Percentiles rank a stretch among this genome's conserved stretches.
These are phyloP conservation scores for Picea sitchensis DNA, from an alignment of 75 land plant genomes.

Conservation along the genomic window DNA sequence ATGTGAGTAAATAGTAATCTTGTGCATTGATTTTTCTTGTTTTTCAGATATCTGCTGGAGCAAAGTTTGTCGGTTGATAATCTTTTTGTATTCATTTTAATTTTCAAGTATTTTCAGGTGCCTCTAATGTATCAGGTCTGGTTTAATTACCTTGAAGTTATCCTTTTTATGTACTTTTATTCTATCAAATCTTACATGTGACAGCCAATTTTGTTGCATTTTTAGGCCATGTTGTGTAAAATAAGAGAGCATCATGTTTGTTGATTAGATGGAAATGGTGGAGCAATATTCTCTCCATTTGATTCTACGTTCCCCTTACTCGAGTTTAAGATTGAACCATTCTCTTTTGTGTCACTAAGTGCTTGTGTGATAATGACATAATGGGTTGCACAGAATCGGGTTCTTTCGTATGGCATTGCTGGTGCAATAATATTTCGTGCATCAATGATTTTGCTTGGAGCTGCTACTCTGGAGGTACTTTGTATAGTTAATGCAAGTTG, in stretches of 20 bases:
- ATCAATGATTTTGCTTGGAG: slow-evolving; percentile 75
- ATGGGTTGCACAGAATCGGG: slow-evolving; percentile 56
- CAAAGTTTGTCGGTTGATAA: slow-evolving; percentile 99
- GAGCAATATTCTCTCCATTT: neutral
- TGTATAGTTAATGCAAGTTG: neutral
- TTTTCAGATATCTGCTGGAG: slow-evolving; percentile 91
- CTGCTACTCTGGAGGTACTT: slow-evolving; percentile 87
- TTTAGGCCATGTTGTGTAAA: neutral
- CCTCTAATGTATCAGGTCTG: slow-evolving; percentile 81
- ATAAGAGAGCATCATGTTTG: neutral
- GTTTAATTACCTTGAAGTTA: neutral
- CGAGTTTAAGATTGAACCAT: neutral
- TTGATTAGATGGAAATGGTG: neutral
- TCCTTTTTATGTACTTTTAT: neutral
- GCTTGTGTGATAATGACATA: neutral
- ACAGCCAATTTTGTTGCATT: neutral
- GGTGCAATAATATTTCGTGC: slow-evolving; percentile 93
- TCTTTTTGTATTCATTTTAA: slow-evolving; percentile 89
- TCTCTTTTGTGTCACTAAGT: neutral
- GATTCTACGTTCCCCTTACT: neutral
- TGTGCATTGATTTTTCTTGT: neutral
- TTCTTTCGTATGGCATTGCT: slow-evolving; percentile 97
- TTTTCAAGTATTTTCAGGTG: slow-evolving; percentile 93
- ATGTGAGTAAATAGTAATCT: too few relatives aligned
- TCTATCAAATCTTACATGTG: neutral